Percentiles rank a stretch among this genome's conserved stretches.
phyloP scores from a whole-genome alignment of 345 rosid genomes.

The Nasturtium officinale region DNA sequence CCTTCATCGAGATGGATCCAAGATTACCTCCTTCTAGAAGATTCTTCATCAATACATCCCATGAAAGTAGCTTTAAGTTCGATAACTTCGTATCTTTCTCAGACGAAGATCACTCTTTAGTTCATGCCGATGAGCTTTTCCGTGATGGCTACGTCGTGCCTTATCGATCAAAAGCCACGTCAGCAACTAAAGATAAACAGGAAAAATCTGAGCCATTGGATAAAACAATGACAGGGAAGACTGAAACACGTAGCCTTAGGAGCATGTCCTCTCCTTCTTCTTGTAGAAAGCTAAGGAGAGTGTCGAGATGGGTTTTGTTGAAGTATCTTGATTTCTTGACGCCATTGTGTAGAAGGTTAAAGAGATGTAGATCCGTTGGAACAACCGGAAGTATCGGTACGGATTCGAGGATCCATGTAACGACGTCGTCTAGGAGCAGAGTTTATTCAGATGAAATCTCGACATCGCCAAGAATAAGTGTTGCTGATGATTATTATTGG shows the following conservation, averaged over 20 bases:
- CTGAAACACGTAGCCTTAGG: conserved; percentile 20
- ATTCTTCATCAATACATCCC: conserved; percentile 58
- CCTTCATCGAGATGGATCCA: conserved; percentile 97
- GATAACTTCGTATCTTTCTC: conserved; percentile 66
- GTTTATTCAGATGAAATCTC: conserved; percentile 59
- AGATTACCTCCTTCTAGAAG: conserved; percentile 87
- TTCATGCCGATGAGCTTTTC: conserved; percentile 88
- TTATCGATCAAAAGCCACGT: conserved; percentile 47
- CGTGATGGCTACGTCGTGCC: conserved; percentile 82
- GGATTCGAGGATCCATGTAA: conserved; percentile 38
- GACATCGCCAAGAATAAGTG: conserved; percentile 71
- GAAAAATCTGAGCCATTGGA: conserved; percentile 31
- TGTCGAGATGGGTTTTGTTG: conserved; percentile 56
- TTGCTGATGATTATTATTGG: conserved; percentile 60
- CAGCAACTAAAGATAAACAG: background rate
- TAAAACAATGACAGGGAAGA: background rate
- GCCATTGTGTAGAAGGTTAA: conserved; percentile 64
- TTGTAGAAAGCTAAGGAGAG: conserved; percentile 56
- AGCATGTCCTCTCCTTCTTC: conserved; percentile 34
- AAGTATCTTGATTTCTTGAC: conserved; percentile 75
- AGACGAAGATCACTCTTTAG: conserved; percentile 50
- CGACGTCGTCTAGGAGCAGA: conserved; percentile 43
- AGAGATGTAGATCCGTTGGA: conserved; percentile 53
- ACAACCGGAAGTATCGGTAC: conserved; percentile 41
- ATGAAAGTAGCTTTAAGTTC: conserved; percentile 68